Evolutionary conservation across 2,329 filamentous ascomycete species (phyloP).

Genomic region (Fonsecaea nubica): DNA sequence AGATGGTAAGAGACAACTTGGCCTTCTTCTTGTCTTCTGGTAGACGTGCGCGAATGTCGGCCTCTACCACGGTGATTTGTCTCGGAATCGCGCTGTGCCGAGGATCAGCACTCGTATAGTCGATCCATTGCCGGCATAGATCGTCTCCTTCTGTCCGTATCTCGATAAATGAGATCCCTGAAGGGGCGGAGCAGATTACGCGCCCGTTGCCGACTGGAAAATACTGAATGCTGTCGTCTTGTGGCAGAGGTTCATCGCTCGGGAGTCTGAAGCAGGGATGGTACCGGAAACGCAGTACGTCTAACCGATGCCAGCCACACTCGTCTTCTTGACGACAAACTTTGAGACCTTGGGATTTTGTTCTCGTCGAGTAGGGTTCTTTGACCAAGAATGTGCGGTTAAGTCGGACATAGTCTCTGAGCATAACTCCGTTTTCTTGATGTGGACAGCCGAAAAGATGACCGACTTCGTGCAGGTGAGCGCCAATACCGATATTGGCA

Average conservation of each 20-base stretch:
- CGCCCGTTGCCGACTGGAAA: slow-evolving; percentile 82
- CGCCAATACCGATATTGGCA: slow-evolving; percentile 92
- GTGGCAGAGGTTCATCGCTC: slow-evolving; percentile 67
- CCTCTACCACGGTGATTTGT: slow-evolving; percentile 76
- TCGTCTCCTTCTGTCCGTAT: slow-evolving; percentile 81
- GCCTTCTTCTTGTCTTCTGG: slow-evolving; percentile 75
- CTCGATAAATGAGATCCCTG: slow-evolving; percentile 85
- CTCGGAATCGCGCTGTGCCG: slow-evolving; percentile 66
- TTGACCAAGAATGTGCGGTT: slow-evolving; percentile 82
- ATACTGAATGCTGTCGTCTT: slow-evolving; percentile 79
- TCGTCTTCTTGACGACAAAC: slow-evolving; percentile 78
- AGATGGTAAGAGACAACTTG: slow-evolving; percentile 73
- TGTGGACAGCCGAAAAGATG: slow-evolving; percentile 90
- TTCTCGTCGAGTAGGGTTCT: slow-evolving; percentile 86
- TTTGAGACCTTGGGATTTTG: slow-evolving; percentile 77
- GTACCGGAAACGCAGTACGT: slow-evolving; percentile 84
- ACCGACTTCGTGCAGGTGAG: slow-evolving; percentile 88
- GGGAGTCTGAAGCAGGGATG: slow-evolving; percentile 90
- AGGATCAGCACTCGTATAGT: slow-evolving; percentile 70
- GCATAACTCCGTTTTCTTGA: slow-evolving; percentile 90
- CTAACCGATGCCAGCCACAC: slow-evolving; percentile 88
- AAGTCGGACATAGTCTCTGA: slow-evolving; percentile 81
- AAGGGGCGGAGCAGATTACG: slow-evolving; percentile 76
- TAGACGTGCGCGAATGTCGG: slow-evolving; percentile 72
- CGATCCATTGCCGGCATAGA: slow-evolving; percentile 79